Base-by-base conservation (phyloP, 2,329 filamentous ascomycete genomes). In the Aureobasidium lini region DNA sequence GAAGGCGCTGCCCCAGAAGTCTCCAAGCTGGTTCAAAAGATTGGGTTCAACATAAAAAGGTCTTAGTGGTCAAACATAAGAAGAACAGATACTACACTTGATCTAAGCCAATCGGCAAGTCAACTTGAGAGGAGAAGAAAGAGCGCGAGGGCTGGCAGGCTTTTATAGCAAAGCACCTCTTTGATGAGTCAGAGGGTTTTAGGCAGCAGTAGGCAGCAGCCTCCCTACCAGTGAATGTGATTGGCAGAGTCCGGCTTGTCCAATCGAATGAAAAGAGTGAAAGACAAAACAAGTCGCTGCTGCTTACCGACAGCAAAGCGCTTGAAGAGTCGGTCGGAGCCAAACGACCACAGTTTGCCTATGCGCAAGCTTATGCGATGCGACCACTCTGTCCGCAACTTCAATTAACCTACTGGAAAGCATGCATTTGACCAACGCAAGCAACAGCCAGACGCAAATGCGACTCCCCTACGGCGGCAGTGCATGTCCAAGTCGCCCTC, bases 41-140 rank as follows among this genome's bases (percentile, higher is more conserved):
- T 2, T 52, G 23, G 48, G 48, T 52, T 52, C 48, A 52, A 52
- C 48, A 40, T 16, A 40, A 50, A 50, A 23, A 52, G 31, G 7
- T 52, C 48, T 52, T 52, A 40, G 48, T 31, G 48, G 48, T 52
- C 23, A 52, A 52, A 52, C 48, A 52, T 40, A 52, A 52, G 48
- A 52, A 52, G 48, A 52, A 52, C 48, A 52, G 48, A 52, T 52
- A 52, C 48, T 52, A 52, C 48, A 29, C 18, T 52, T 40, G 48
- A 52, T 52, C 23, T 16, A 11, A 52, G 48, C 48, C 48, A 40
- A 29, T 29, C 23, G 48, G 34, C 48, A 52, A 40, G 48, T 39
- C 18, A 49, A 52, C 36, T 52, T 39, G 15, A 31, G 8, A 13
- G n/a, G 23, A 11, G 6, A 52, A 40, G 48, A 40, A 39, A 29